Evolutionary conservation across 495 filamentous ascomycete species (phyloP).

Genomic region (Trypethelium eluteriae): DNA sequence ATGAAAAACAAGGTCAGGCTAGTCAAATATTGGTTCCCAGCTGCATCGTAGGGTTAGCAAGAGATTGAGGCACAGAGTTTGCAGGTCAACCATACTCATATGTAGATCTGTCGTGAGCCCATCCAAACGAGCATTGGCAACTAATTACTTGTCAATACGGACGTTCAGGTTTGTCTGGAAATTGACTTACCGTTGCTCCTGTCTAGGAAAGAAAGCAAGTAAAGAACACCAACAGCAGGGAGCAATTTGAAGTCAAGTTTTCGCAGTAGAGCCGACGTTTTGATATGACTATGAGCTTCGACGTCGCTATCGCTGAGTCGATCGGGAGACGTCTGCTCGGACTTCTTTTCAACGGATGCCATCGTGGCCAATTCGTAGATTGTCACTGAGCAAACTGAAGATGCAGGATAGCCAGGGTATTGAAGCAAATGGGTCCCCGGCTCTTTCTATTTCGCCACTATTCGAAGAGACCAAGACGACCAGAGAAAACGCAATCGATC

Average conservation of each 20-base stretch:
- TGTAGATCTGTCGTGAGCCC: conserved; percentile 55
- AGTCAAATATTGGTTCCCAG: conserved; percentile 63
- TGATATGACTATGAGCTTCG: neutral
- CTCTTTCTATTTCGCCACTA: neutral
- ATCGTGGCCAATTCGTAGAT: neutral
- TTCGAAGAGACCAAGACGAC: too few species aligned
- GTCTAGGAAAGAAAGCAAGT: conserved; percentile 67
- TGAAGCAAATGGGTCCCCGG: neutral
- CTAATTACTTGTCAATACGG: conserved; percentile 23
- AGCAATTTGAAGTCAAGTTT: conserved; percentile 60
- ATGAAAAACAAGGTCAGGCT: conserved; percentile 68
- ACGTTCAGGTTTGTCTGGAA: neutral
- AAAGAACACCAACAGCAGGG: conserved; percentile 60
- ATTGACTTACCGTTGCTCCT: conserved; percentile 55
- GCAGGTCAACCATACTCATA: conserved; percentile 40
- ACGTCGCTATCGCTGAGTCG: neutral
- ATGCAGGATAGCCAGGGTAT: neutral
- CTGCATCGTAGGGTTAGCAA: conserved; percentile 24
- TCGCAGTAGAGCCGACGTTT: conserved; percentile 42
- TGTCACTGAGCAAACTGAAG: too few species aligned
- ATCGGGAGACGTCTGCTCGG: neutral
- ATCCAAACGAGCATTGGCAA: conserved; percentile 53
- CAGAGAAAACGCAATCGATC: neutral
- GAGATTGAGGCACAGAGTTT: conserved; percentile 22
- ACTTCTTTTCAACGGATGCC: conserved; percentile 3